Percentiles rank a stretch among this genome's conserved stretches.
These are phyloP conservation scores for Neopestalotiopsis clavispora DNA, from an alignment of 2,329 filamentous ascomycete species.

Conservation along the genomic window DNA sequence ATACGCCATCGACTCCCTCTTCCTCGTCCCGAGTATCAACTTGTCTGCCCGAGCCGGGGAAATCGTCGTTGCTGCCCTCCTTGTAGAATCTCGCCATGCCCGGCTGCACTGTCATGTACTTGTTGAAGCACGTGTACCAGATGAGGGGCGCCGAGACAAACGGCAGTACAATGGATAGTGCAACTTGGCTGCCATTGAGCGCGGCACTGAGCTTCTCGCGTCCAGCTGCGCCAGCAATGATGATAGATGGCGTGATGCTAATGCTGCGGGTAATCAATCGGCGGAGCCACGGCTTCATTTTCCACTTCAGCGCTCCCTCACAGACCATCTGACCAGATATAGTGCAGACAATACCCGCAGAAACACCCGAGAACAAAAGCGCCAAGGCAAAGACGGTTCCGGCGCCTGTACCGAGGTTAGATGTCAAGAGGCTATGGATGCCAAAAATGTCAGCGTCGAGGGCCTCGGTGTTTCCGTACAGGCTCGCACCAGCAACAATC, in stretches of 20 bases:
- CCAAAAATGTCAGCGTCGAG: conserved; percentile 78
- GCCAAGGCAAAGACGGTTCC: conserved; percentile 86
- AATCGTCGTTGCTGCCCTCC: conserved; percentile 29
- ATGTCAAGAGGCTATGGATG: conserved; percentile 75
- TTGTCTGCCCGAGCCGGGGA: not conserved
- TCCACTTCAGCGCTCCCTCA: conserved; percentile 81
- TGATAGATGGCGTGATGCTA: conserved; percentile 80
- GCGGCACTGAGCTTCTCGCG: conserved; percentile 72
- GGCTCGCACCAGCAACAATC: conserved; percentile 78
- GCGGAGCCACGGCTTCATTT: conserved; percentile 76
- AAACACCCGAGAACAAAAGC: conserved; percentile 78
- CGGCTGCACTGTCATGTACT: conserved; percentile 76
- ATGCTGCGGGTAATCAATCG: conserved; percentile 78
- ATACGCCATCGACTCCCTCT: conserved; percentile 5
- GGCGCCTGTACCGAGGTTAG: conserved; percentile 73
- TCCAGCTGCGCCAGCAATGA: conserved; percentile 82
- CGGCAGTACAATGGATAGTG: conserved; percentile 77
- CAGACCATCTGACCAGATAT: conserved; percentile 90
- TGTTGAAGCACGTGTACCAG: conserved; percentile 80
- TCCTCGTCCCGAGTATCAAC: conserved; percentile 18
- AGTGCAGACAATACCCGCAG: conserved; percentile 86
- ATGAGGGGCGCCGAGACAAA: conserved; percentile 84
- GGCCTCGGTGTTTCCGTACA: conserved; percentile 68
- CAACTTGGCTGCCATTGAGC: conserved; percentile 78
- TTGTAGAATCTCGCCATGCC: conserved; percentile 43